Base-by-base conservation (phyloP, 1,284 basidiomycete genomes). In the Golubevia pallescens region DNA sequence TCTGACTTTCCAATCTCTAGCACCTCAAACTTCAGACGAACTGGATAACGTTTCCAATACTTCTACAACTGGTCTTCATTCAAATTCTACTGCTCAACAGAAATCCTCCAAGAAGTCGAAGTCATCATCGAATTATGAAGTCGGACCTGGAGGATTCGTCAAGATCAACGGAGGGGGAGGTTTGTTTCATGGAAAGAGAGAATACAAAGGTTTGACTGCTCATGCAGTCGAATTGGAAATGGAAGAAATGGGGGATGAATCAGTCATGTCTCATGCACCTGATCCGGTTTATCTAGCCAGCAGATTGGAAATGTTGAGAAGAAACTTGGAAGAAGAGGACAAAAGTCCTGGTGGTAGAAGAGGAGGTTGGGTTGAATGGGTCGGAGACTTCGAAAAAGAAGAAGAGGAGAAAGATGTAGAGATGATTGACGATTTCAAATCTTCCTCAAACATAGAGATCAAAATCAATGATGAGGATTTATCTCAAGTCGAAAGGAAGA, bases 191-290 rank as follows among this genome's bases (percentile, higher is more conserved):
- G 77, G 65, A 13, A 76, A 76, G 14, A 63, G 68, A 4, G 63
- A 68, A 28, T 81, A 74, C 73, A 81, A 71, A 60, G 78, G 78
- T 63, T 79, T 76, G 67, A 81, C 78, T n/a, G 75, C 73, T 2
- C 75, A 79, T 59, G 78, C 78, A 7, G 77, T 81, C 28, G 78
- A 81, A 65, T 75, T 66, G 55, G 78, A 80, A 59, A 68, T 81
- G 58, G 78, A 81, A 60, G 67, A 69, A 14, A 55, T 80, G 57
- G 71, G 77, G 10, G 75, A 80, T 59, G 61, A 67, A n/a, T 67
- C 67, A 38, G 65, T 78, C 32, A 76, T 81, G 77, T 76, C 73
- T 52, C 75, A 80, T 58, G 77, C 78, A 5, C 78, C 77, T 5
- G 78, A 81, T 51, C 69, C 78, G 0, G 70, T 67, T 34, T 81